phyloP scores from a whole-genome alignment of 2,329 filamentous ascomycete genomes.

The Rosellinia necatrix region DNA sequence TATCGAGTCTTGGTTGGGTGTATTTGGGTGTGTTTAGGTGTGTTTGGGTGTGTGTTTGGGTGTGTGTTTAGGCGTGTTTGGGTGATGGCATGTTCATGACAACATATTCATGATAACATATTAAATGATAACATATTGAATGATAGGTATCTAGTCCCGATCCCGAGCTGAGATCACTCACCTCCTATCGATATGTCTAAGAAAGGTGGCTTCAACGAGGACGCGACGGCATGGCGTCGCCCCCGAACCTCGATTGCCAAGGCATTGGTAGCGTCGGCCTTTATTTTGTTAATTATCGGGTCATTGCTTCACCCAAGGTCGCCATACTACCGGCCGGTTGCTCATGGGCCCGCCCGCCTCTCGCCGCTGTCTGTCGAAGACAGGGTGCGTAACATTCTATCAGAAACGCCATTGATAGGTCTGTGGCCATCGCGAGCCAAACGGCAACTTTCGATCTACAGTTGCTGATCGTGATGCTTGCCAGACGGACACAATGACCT shows the following conservation, averaged over 20 bases:
- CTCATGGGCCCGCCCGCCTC: constrained; percentile 33
- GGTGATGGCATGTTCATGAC: no score
- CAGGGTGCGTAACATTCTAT: constrained; percentile 52
- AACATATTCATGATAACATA: no score
- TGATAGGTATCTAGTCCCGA: no score
- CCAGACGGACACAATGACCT: constrained; percentile 91
- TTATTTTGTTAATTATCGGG: constrained; percentile 32
- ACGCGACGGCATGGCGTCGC: constrained; percentile 17
- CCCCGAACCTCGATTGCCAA: constrained; percentile 25
- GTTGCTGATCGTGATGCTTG: constrained; percentile 22
- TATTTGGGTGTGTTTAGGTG: no score
- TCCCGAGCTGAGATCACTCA: no score
- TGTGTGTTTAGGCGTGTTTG: no score
- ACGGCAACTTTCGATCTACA: not conserved
- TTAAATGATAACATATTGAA: no score
- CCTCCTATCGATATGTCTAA: constrained; percentile 18
- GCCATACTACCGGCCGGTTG: constrained; percentile 32
- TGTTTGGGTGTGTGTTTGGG: no score
- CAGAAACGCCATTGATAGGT: constrained; percentile 56
- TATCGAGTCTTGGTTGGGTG: no score
- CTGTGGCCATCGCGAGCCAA: not conserved
- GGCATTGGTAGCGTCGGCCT: constrained; percentile 25
- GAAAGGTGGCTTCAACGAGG: constrained; percentile 16
- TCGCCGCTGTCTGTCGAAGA: constrained; percentile 47
- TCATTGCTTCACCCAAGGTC: constrained; percentile 33